Evolutionary conservation across 805 yeast species (phyloP), one percentile per base, ranked within the genome.

Genomic region (Cephaloascus albidus): DNA sequence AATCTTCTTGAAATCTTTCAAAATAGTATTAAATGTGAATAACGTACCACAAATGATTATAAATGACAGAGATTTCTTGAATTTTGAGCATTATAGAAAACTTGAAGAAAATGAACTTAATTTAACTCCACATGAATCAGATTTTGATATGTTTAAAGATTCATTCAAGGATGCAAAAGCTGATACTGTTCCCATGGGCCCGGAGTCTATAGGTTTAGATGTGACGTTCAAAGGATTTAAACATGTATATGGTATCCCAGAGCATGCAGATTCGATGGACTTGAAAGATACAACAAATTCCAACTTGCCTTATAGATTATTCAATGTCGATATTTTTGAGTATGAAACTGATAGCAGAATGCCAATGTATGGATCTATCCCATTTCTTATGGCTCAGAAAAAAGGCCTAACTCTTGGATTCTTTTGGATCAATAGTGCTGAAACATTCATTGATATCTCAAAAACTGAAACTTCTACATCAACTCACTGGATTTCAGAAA

Each of bases 361-460:
- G 69, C 87, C 97, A 36, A 88, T 89, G 95, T 93, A 93, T 53
- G 99, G 99, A 1, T 68, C 95, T 0, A 86, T 93, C 49, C 98
- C 99, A 3, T 77, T 89, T 35, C 69, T 93, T 73, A 61, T 86
- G 38, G 93, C 87, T 0, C 75, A 74, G 15, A 76, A 74, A 38
- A 68, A 74, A 0, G 72, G 62, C 0, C 50, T 67, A 2, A 66
- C 89, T 2, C 76, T 78, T 10, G 97, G 95, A 14, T 57, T 90
- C 8, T 88, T 90, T 51, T 93, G 97, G 97, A 63, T 85, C 39
- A 93, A 89, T 55, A 74, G 86, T 37, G 96, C 97, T 1, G 98
- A 93, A 53, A 88, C 97, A 0, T 89, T 80, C 64, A 66, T 93
- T 35, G 95, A 93, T 52, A 74, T 93, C 37, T 62, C 63, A 31